These are phyloP conservation scores for Crithidia sp. DNA, from an alignment of 208 protist genomes.

Conservation along the genomic window DNA sequence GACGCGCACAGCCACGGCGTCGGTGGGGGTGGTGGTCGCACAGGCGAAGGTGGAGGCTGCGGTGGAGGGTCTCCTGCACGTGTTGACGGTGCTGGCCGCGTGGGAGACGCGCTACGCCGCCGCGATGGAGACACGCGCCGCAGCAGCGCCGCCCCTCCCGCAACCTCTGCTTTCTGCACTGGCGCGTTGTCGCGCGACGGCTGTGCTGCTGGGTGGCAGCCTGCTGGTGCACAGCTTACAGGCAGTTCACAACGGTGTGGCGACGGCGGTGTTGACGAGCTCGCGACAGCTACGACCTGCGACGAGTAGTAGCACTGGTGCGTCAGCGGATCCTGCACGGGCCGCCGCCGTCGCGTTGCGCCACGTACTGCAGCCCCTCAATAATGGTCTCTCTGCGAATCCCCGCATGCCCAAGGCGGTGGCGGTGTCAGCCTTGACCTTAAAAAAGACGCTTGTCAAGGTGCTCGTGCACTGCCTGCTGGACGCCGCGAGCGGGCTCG, in stretches of 20 bases:
- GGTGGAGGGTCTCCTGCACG: constrained; percentile 47
- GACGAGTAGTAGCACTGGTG: no score
- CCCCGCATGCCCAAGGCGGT: constrained; percentile 30
- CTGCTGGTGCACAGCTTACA: constrained; percentile 62
- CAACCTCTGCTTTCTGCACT: constrained; percentile 7
- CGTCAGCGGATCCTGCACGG: not conserved
- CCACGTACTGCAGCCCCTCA: constrained; percentile 44
- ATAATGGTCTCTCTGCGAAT: constrained; percentile 39
- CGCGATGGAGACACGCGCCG: constrained; percentile 3
- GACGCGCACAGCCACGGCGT: not conserved
- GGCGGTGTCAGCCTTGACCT: constrained; percentile 30
- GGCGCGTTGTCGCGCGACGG: constrained; percentile 31
- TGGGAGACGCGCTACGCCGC: constrained; percentile 43
- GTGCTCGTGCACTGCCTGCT: constrained; percentile 65
- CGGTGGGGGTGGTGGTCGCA: not conserved
- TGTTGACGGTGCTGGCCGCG: constrained; percentile 54
- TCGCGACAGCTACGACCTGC: no score
- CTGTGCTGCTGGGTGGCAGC: constrained; percentile 69
- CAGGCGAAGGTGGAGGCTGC: constrained; percentile 23
- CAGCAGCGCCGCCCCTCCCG: constrained; percentile 8
- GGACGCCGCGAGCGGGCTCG: constrained; percentile 46
- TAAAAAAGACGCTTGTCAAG: constrained; percentile 53
- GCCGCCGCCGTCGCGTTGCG: not conserved
- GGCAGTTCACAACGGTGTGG: constrained; percentile 15
- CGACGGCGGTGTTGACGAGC: no score